Evolutionary conservation across 2,329 filamentous ascomycete species (phyloP).

Genomic region (Aplosporella prunicola): DNA sequence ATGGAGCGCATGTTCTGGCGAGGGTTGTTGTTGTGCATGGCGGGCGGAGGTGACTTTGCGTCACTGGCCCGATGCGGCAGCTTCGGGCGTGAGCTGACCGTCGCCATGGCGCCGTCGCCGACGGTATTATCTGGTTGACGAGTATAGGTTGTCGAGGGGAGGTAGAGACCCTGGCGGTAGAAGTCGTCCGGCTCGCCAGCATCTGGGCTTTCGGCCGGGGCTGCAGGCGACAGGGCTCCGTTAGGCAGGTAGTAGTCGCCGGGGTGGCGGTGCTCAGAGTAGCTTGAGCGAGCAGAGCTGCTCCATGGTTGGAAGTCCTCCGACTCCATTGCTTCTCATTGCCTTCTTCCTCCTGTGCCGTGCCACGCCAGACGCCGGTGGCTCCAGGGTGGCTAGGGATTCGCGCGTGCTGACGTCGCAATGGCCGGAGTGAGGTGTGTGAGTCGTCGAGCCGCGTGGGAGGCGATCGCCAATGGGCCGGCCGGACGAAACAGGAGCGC

Average conservation of each 20-base stretch:
- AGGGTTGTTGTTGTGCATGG: constrained; percentile 4
- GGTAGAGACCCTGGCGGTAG: constrained; percentile 9
- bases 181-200: constrained; percentile 9
- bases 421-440: constrained; percentile 5
- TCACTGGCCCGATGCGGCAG: constrained; percentile 6
- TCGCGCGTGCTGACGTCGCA: constrained; percentile 1
- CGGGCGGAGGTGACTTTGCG: constrained; percentile 7
- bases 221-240: constrained; percentile 8
- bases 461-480: constrained; percentile 10
- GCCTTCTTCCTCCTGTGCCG: constrained; percentile 9
- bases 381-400: constrained; percentile 11
- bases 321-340: constrained; percentile 10
- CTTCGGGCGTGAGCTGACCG: constrained; percentile 7
- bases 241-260: constrained; percentile 3
- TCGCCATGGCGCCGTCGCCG: constrained; percentile 10
- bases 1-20: constrained; percentile 11
- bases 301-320: constrained; percentile 9
- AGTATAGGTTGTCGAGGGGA: constrained; percentile 2
- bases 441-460: constrained; percentile 7
- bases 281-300: constrained; percentile 7
- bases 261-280: constrained; percentile 6
- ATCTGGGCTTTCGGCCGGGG: constrained; percentile 6
- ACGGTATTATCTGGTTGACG: constrained; percentile 8
- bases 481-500: constrained; percentile 1
- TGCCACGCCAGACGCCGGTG: constrained; percentile 12